Evolutionary conservation across 1,284 basidiomycete genomes (phyloP), one percentile per base, ranked within the genome.

Genomic region (Prillingera fragicola): DNA sequence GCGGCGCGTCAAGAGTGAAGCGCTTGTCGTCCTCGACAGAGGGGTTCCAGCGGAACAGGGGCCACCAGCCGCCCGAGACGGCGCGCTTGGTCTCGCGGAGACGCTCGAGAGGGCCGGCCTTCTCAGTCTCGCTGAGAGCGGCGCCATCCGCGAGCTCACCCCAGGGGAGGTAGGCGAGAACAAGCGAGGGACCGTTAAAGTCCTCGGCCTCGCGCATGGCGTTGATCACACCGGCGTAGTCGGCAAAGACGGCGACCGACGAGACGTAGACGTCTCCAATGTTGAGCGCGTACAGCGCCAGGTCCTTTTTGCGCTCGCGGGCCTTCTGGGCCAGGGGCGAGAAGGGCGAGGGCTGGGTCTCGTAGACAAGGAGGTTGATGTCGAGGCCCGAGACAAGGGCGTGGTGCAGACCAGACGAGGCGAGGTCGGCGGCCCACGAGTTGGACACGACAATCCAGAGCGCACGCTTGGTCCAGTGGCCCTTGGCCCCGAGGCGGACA

Each of bases 401-500:
- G 61, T 97, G 94, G 71, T 98, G 94, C 34, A 97, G 76, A 53
- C 92, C 94, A 3, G 90, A 92, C n/a, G 90, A 83, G 33, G 92
- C 94, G 37, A 96, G 81, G 70, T 97, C 94, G 66, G 94, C 90
- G 0, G 92, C 86, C 94, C 94, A 98, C 0, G 89, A 85, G 67
- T 98, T 94, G 37, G 89, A 95, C 19, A 94, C 91, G 57, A 97
- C 84, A 68, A 98, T 97, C 92, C 92, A 98, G 45, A 88, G 78
- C 1, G 86, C 87, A 33, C 75, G 75, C 13, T 80, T 74, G 34
- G 78, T 72, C 58, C 92, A 80, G 56, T 83, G 78, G 25, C 77
- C 69, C 24, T 77, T 76, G 15, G 83, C 74, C 8, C 77, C 70
- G 27, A 87, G 76, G 33, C 74, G 76, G 33, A 77, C 71, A 3